These are phyloP conservation scores for Fomitopsis schrenkii DNA, from an alignment of 1,284 basidiomycete genomes.

Conservation along the genomic window DNA sequence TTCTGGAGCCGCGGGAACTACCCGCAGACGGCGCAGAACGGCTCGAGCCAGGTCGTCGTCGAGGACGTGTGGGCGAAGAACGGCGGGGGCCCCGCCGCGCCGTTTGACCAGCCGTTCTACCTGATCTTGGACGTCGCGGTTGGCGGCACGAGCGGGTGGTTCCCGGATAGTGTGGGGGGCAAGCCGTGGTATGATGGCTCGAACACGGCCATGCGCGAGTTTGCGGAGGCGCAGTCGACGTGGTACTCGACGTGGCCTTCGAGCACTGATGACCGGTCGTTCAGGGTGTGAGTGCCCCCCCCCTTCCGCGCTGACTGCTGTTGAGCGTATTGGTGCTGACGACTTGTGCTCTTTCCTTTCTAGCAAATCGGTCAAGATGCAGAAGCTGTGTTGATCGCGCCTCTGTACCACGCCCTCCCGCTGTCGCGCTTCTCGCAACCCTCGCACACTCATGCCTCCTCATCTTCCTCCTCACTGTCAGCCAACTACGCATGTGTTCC, in stretches of 20 bases:
- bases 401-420: neutral
- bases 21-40: slow-evolving; percentile 39
- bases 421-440: neutral
- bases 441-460: neutral
- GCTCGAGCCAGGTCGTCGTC: slow-evolving; percentile 43
- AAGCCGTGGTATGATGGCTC: slow-evolving; percentile 82
- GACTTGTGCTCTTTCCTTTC: neutral
- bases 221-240: slow-evolving; percentile 54
- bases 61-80: slow-evolving; percentile 42
- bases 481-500: neutral
- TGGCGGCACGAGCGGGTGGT: slow-evolving; percentile 87
- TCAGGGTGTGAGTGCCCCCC: slow-evolving; percentile 60
- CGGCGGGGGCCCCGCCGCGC: slow-evolving; percentile 52
- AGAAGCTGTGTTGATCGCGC: slow-evolving; percentile 33
- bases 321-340: slow-evolving; percentile 1
- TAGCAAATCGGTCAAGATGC: slow-evolving; percentile 67
- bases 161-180: slow-evolving; percentile 67
- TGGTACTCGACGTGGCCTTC: slow-evolving; percentile 75
- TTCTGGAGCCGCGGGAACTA: slow-evolving; percentile 35
- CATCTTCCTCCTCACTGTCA: neutral
- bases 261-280: slow-evolving; percentile 54
- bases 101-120: slow-evolving; percentile 83
- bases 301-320: slow-evolving; percentile 3
- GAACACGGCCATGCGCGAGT: slow-evolving; percentile 62
- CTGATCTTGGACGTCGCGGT: slow-evolving; percentile 77